Evolutionary conservation across 345 rosid genomes (phyloP), one percentile per base, ranked within the genome.

Genomic region (Rhodamnia argentea): DNA sequence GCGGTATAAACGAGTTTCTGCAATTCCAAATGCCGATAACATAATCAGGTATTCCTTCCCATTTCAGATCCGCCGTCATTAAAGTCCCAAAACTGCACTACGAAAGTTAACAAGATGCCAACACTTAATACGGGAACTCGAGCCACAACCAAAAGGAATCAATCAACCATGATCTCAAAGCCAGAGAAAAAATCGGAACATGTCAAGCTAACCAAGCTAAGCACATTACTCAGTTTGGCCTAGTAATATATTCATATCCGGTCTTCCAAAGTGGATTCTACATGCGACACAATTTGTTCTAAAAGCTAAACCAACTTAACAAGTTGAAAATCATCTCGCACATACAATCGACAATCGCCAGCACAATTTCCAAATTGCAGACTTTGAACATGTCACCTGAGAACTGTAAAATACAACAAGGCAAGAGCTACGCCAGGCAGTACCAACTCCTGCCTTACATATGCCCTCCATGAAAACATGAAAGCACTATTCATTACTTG

Each of bases 61-160:
- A 94, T 88, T 95, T 92, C 86, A 95, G 87, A n/a, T 95, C 85
- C 29, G 98, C 98, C 6, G 94, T 95, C 98, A 95, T 96, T 89
- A 96, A 85, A 56, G 95, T 96, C 83, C 98, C 98, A 82, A 90
- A 95, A 86, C 98, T 96, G 91, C 42, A 37, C 24, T 20, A 3
- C 40, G 40, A 37, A 37, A 37, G 26, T 70, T 70, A 2, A 37
- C 16, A 37, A 37, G 47, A 37, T 70, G 32, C 22, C 47, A 16
- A 70, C 47, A 37, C 47, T 70, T 70, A 10, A 70, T 37, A 55
- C 4, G 10, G 81, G 47, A 40, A 70, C 26, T 18, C 18, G 13
- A 70, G 81, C 44, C 24, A 37, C 47, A 70, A 70, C 81, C 13
- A 70, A 13, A 70, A 70, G 47, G 81, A 70, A 37, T 18, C 26